A percentile compares a stretch with the other conserved stretches of the same genome.
Evolutionary conservation across 192 early-diverging fungal genomes (phyloP).

Genomic region (Tieghemiomyces parasiticus): DNA sequence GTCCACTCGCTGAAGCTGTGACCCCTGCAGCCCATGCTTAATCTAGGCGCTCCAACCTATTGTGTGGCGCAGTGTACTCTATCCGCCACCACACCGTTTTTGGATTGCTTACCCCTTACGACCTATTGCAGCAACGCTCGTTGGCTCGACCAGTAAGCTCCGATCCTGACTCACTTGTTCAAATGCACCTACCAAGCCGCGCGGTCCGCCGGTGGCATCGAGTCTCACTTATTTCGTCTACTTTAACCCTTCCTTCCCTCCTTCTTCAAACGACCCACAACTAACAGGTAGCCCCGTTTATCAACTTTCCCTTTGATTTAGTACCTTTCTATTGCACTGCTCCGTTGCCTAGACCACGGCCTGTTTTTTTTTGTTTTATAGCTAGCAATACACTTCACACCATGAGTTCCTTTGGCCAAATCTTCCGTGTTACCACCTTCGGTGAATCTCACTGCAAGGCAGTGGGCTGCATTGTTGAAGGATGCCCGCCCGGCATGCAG

Average conservation of each 20-base stretch:
- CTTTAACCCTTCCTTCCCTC: background rate
- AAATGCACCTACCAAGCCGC: background rate
- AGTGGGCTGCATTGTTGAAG: slow-evolving; percentile 93
- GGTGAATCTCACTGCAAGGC: slow-evolving; percentile 98
- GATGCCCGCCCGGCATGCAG: slow-evolving; percentile 85
- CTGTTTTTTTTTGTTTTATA: background rate
- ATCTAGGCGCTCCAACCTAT: background rate
- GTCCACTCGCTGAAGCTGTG: background rate
- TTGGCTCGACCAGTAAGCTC: background rate
- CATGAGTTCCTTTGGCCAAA: slow-evolving; percentile 76
- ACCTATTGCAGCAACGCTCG: background rate
- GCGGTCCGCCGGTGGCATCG: background rate
- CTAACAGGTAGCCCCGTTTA: background rate
- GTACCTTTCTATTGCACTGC: background rate
- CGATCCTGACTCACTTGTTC: background rate
- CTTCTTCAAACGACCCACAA: background rate
- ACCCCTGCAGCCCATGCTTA: background rate
- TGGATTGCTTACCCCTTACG: background rate
- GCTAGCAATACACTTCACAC: background rate
- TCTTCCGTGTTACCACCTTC: slow-evolving; percentile 84
- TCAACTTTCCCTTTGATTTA: background rate
- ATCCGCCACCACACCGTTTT: background rate
- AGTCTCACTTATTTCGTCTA: background rate
- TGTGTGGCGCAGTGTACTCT: background rate
- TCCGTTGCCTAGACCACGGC: background rate